phyloP scores from a whole-genome alignment of 805 yeast species.

The Zygotorulaspora florentina region DNA sequence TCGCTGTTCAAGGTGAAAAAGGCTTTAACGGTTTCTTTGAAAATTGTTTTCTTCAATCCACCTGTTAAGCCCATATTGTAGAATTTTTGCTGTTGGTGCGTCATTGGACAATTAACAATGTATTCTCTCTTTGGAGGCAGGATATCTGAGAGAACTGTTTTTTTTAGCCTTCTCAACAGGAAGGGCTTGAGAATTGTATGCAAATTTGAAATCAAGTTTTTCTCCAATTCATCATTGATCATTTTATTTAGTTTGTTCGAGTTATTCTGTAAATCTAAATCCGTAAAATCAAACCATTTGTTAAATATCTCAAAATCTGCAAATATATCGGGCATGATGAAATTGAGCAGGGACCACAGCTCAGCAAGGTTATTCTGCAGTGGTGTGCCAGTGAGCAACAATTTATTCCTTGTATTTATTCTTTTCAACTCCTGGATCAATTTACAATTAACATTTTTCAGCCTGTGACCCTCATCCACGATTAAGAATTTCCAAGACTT shows the following conservation, averaged over 20 bases:
- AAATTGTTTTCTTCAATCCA: constrained; percentile 42
- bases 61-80: constrained; percentile 50
- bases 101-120: constrained; percentile 66
- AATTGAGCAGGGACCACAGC: constrained; percentile 87
- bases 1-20: constrained; percentile 43
- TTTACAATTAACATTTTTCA: constrained; percentile 78
- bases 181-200: constrained; percentile 90
- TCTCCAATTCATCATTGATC: constrained; percentile 55
- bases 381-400: constrained; percentile 93
- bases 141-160: constrained; percentile 55
- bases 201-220: constrained; percentile 63
- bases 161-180: constrained; percentile 73
- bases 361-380: constrained; percentile 87
- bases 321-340: constrained; percentile 88
- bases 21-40: constrained; percentile 48
- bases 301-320: constrained; percentile 86
- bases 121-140: constrained; percentile 91
- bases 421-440: constrained; percentile 68
- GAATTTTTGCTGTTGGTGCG: constrained; percentile 58
- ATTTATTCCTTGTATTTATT: constrained; percentile 61
- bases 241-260: constrained; percentile 37
- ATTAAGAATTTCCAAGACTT: constrained; percentile 76
- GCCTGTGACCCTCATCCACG: constrained; percentile 94
- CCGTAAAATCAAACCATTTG: constrained; percentile 87
- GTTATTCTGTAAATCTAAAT: constrained; percentile 36